Conservation (phyloP, 495 filamentous ascomycete species). For the Sphaerosporella brunnea region DNA sequence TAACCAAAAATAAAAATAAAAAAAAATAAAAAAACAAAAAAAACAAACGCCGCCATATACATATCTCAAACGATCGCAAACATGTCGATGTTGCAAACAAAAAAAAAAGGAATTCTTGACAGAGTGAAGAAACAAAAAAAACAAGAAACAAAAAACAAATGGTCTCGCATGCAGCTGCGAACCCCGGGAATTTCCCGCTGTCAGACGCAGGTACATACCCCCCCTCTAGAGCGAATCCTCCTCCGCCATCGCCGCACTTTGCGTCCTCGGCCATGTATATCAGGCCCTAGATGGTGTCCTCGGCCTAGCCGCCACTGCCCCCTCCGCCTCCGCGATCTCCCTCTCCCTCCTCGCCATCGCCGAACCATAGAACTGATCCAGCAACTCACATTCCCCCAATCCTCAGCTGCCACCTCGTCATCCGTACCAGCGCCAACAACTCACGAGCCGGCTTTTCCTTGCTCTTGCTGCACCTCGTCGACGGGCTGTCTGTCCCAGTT, state of each 20-base stretch:
- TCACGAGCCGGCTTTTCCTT: conserved; percentile 24
- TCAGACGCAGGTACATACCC: neutral
- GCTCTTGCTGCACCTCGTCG: conserved; percentile 23
- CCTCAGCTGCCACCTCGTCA: conserved; percentile 23
- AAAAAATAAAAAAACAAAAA: neutral
- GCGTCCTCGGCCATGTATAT: neutral
- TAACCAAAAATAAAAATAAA: neutral
- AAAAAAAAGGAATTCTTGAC: no score
- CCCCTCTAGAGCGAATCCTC: neutral
- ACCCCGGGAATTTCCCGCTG: no score
- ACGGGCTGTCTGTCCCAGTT: conserved; percentile 25
- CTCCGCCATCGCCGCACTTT: no score
- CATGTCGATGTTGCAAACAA: no score
- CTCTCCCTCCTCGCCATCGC: neutral
- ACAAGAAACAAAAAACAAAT: no score
- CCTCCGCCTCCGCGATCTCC: neutral
- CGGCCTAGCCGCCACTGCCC: neutral
- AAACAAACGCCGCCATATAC: neutral
- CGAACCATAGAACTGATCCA: conserved; percentile 19
- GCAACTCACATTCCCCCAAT: conserved; percentile 23
- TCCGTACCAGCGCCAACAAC: conserved; percentile 22
- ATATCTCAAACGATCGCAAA: no score
- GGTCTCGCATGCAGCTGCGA: no score
- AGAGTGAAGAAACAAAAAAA: no score
- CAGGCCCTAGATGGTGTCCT: neutral